Percentiles rank a stretch among this genome's conserved stretches.
Evolutionary conservation across 306 rosid species (phyloP).

Genomic region (Arachis stenosperma): DNA sequence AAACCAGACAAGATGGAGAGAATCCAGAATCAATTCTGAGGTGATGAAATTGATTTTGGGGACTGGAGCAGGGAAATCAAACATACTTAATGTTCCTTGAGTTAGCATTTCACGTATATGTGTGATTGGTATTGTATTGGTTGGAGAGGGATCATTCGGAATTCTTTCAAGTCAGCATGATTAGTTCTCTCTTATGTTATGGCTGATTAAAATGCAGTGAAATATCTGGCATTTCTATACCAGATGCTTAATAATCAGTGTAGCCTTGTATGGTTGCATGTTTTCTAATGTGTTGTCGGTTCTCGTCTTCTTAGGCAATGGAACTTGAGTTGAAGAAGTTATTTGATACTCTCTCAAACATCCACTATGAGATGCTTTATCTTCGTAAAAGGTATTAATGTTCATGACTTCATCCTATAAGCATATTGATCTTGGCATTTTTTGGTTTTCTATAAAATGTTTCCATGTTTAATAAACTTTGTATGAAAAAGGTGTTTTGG

Average conservation of each 20-base stretch:
- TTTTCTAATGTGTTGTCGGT: conserved; percentile 32
- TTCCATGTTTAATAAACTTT: conserved; percentile 2
- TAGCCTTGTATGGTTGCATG: background rate
- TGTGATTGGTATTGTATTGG: conserved; percentile 18
- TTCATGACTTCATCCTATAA: background rate
- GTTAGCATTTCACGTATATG: conserved; percentile 4
- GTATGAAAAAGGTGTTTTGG: background rate
- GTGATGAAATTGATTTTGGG: no score
- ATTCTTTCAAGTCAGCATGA: background rate
- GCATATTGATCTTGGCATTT: background rate
- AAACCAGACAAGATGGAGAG: no score
- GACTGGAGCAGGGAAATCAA: no score
- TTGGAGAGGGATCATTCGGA: background rate
- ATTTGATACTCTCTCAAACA: conserved; percentile 55
- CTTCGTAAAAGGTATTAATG: conserved; percentile 82
- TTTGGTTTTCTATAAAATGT: conserved; percentile 25
- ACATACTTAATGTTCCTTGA: background rate
- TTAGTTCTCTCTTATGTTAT: background rate
- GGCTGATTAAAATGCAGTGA: background rate
- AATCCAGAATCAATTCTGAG: no score
- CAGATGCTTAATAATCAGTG: background rate
- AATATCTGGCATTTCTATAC: background rate
- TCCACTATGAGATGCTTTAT: conserved; percentile 92
- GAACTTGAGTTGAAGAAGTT: conserved; percentile 75
- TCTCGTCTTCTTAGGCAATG: conserved; percentile 62